Base-by-base conservation (phyloP, 225 moss, liverwort and hornwort species). In the Pleurozium schreberi region DNA sequence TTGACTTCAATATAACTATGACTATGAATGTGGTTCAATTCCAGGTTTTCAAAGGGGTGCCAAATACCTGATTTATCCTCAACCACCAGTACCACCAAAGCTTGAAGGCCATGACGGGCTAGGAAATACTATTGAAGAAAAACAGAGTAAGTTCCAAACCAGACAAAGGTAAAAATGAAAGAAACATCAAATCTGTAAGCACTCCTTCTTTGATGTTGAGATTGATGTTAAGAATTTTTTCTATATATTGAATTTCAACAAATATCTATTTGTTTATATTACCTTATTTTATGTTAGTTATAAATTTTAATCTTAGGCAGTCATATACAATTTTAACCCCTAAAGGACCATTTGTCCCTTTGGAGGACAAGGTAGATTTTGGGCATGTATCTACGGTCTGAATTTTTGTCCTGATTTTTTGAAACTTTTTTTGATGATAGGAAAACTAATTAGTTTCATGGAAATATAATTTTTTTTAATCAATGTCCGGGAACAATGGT, bases 101-200 rank as follows among this genome's bases (percentile, higher is more conserved):
- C 5, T 12, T 77, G 23, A 49, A 91, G 25, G 19, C 6, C 0
- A 9, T 23, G 42, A 13, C 1, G 1, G 6, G 12, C 6, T 0
- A 38, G 1, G 1, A 82, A 10, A 0, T 0, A 34, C 6, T 11
- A 49, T 15, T 7, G 6, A 10, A 33, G 12, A 3, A 47, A 49
- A 31, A 26, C 0, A 4, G 18, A 38, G 3, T 22, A 0, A 0
- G n/a, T n/a, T n/a, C n/a, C 17, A 27, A 83, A 1, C 2, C 25
- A 12, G 4, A 12, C 27, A 18, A 66, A 83, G 83, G 83, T 83
- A 66, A 50, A 11, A 26, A 10, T 3, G 0, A 26, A 30, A 47
- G 11, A 2, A 60, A 13, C 3, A 70, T 45, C 18, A 25, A 45
- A 43, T 45, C 12, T 18, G 34, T 18, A 0, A 25, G 0, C 0